Conservation (phyloP, 2,329 filamentous ascomycete species). For the Microdochium trichocladiopsis region DNA sequence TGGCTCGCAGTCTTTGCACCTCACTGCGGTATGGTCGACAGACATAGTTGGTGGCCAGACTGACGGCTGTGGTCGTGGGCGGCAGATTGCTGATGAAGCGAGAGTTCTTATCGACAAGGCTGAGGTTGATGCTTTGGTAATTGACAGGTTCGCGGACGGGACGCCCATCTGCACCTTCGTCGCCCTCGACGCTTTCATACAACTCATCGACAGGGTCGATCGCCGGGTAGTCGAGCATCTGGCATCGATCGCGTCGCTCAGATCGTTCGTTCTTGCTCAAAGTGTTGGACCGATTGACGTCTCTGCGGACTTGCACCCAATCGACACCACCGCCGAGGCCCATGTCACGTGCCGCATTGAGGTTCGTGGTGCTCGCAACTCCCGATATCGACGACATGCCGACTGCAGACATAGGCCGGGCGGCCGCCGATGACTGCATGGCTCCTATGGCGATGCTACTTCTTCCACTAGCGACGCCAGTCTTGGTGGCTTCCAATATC, state of each 20-base stretch:
- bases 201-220: slow-evolving; percentile 87
- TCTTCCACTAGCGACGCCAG: slow-evolving; percentile 80
- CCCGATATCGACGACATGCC: slow-evolving; percentile 39
- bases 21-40: slow-evolving; percentile 93
- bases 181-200: slow-evolving; percentile 76
- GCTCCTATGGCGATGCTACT: slow-evolving; percentile 69
- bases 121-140: slow-evolving; percentile 72
- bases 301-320: slow-evolving; percentile 95
- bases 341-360: slow-evolving; percentile 60
- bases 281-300: slow-evolving; percentile 93
- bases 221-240: slow-evolving; percentile 88
- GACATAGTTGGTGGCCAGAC: slow-evolving; percentile 82
- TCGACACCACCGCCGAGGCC: slow-evolving; percentile 60
- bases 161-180: slow-evolving; percentile 79
- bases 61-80: slow-evolving; percentile 71
- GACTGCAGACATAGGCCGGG: slow-evolving; percentile 28
- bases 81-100: slow-evolving; percentile 83
- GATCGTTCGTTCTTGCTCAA: slow-evolving; percentile 80
- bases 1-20: slow-evolving; percentile 84
- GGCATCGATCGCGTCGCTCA: slow-evolving; percentile 81
- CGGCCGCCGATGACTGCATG: slow-evolving; percentile 33
- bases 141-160: slow-evolving; percentile 78
- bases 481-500: slow-evolving; percentile 90
- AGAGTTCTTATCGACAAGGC: slow-evolving; percentile 90
- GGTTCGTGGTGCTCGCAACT: slow-evolving; percentile 25